A percentile compares a stretch with the other conserved stretches of the same genome.
Conservation (phyloP, 192 early-diverging fungal genomes). For the Podochytrium sp. region DNA sequence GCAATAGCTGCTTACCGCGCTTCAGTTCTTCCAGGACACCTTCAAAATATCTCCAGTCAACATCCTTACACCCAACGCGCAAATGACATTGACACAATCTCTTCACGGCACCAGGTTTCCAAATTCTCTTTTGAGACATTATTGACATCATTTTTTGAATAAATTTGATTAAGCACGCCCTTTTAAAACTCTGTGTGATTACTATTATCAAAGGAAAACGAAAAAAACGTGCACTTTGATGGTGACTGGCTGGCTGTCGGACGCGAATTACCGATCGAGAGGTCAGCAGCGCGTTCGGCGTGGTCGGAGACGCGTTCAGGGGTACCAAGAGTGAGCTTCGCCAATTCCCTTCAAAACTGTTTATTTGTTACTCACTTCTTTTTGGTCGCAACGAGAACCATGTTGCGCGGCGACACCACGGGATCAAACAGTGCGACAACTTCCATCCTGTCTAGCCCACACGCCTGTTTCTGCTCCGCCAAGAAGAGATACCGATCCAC, state of each 20-base stretch:
- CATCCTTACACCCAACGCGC: slow-evolving; percentile 65
- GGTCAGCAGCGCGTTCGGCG: slow-evolving; percentile 35
- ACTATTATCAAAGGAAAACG: no score
- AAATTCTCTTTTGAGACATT: slow-evolving; percentile 60
- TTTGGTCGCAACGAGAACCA: slow-evolving; percentile 64
- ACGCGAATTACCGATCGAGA: slow-evolving; percentile 37
- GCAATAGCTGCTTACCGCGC: slow-evolving; percentile 75
- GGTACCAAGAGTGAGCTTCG: no score
- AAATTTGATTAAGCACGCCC: neutral
- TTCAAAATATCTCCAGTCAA: slow-evolving; percentile 40
- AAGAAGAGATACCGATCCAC: slow-evolving; percentile 76
- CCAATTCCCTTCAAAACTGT: no score
- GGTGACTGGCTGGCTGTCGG: no score
- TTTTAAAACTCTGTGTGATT: neutral
- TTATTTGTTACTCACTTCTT: neutral
- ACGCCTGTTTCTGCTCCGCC: slow-evolving; percentile 38
- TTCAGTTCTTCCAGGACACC: slow-evolving; percentile 18
- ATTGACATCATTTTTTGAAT: slow-evolving; percentile 5
- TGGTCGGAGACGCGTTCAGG: slow-evolving; percentile 36
- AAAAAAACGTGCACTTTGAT: no score
- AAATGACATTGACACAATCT: slow-evolving; percentile 63
- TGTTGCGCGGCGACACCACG: slow-evolving; percentile 65
- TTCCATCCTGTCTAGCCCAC: neutral
- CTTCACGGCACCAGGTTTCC: slow-evolving; percentile 55
- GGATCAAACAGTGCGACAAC: slow-evolving; percentile 70